Conservation (phyloP, 768 basidiomycete genomes). For the Udeniomyces megalosporus region DNA sequence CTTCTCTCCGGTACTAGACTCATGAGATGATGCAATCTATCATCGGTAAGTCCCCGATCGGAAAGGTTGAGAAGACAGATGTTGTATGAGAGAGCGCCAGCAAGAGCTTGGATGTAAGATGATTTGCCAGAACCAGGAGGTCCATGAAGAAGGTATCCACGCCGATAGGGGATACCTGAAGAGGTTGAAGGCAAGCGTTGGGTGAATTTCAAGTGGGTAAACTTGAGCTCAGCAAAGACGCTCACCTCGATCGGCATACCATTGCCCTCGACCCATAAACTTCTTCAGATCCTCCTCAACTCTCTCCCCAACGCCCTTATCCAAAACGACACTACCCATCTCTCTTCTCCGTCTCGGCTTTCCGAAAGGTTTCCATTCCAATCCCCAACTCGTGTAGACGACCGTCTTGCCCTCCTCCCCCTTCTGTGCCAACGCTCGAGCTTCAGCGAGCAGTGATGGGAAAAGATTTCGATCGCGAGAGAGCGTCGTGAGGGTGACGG, state of each 20-base stretch:
- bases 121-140: constrained; percentile 98
- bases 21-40: constrained; percentile 83
- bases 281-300: constrained; percentile 65
- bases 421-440: constrained; percentile 69
- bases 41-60: constrained; percentile 87
- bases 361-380: constrained; percentile 91
- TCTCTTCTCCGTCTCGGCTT: constrained; percentile 75
- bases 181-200: neutral
- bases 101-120: constrained; percentile 93
- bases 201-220: too few relatives aligned
- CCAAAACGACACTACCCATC: constrained; percentile 73
- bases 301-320: constrained; percentile 60
- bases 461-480: constrained; percentile 73
- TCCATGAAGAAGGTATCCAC: constrained; percentile 87
- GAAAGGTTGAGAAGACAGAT: constrained; percentile 91
- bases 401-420: constrained; percentile 87
- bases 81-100: constrained; percentile 80
- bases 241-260: constrained; percentile 93
- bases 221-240: too few relatives aligned
- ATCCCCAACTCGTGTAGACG: constrained; percentile 90
- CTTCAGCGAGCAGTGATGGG: constrained; percentile 62
- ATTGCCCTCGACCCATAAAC: constrained; percentile 66
- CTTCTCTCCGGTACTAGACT: constrained; percentile 86
- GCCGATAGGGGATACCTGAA: constrained; percentile 84
- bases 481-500: constrained; percentile 79